phyloP scores from a whole-genome alignment of 371 early-diverging fungal species.

The Actinomortierella wolfii region DNA sequence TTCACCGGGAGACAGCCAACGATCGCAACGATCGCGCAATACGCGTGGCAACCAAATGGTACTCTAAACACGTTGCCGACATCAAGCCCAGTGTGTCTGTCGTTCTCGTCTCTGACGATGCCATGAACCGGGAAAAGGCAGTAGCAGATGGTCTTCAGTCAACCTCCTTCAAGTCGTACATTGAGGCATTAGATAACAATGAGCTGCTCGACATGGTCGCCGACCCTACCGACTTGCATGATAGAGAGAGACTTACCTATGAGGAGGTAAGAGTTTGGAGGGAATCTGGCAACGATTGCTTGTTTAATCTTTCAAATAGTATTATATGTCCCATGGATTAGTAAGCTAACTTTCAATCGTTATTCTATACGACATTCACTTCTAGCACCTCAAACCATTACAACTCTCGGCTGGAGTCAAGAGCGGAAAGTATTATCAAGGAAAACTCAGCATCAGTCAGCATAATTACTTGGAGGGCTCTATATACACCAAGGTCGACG shows the following conservation, averaged over 20 bases:
- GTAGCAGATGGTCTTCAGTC: conserved; percentile 64
- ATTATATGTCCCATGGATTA: no score
- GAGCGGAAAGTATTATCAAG: conserved; percentile 79
- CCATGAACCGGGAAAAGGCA: conserved; percentile 81
- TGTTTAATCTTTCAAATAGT: no score
- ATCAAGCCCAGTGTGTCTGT: conserved; percentile 50
- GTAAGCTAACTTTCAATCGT: background rate
- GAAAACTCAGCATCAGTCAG: conserved; percentile 76
- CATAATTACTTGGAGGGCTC: conserved; percentile 92
- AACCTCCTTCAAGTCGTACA: conserved; percentile 63
- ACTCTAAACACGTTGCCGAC: conserved; percentile 67
- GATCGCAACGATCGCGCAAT: conserved; percentile 96
- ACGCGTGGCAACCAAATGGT: conserved; percentile 86
- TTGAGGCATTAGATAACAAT: conserved; percentile 58
- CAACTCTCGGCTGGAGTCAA: conserved; percentile 88
- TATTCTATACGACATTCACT: background rate
- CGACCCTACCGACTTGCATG: conserved; percentile 46
- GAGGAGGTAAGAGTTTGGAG: conserved; percentile 52
- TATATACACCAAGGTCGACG: conserved; percentile 76
- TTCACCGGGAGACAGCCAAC: conserved; percentile 85
- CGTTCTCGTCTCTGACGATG: conserved; percentile 89
- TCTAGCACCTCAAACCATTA: conserved; percentile 68
- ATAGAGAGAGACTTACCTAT: conserved; percentile 55
- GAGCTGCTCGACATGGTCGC: conserved; percentile 92
- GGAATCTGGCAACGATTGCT: background rate